Evolutionary conservation across 2,329 filamentous ascomycete species (phyloP), one percentile per base, ranked within the genome.

Genomic region (Epichloe sibirici): DNA sequence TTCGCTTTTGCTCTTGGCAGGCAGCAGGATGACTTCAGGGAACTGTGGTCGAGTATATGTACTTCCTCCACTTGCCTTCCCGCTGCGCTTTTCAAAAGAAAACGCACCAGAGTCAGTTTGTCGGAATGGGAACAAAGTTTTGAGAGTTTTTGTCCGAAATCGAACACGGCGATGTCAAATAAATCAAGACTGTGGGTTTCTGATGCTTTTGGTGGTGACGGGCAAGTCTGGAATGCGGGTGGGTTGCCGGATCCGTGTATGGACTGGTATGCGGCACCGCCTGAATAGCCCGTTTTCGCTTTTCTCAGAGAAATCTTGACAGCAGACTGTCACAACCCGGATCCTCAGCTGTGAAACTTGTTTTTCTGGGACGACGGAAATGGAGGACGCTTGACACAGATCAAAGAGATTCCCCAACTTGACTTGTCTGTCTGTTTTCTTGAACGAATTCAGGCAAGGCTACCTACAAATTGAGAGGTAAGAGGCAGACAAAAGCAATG

Each of bases 211-310:
- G 45, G 44, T 44, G 43, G 48, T 48, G 45, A 38, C 15, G 45
- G 38, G 23, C 39, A 3, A 31, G 17, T 17, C 15, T 51, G 52
- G 52, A 54, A 54, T 54, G 52, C 39, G 34, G 45, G 49, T 43
- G 42, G 28, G 38, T 42, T 43, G 47, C 53, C 53, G 53, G 50
- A 55, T 55, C 34, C 53, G 53, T 49, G 21, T 35, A 8, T 25
- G 38, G 38, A 46, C 38, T 52, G 53, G 50, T 45, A 55, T 55
- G 53, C 53, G 43, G 50, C 50, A 47, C 53, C 50, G 25, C 46
- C 40, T 49, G 23, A 23, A 40, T n/a, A 25, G 28, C 46, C 50
- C 43, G 53, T 47, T 55, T 52, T 45, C 53, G 47, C 53, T 52
- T 45, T 23, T 49, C 25, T 21, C 31, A 23, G 13, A 12, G 12